Conservation (phyloP, 306 rosid genomes). For the Astragalus membranaceus region DNA sequence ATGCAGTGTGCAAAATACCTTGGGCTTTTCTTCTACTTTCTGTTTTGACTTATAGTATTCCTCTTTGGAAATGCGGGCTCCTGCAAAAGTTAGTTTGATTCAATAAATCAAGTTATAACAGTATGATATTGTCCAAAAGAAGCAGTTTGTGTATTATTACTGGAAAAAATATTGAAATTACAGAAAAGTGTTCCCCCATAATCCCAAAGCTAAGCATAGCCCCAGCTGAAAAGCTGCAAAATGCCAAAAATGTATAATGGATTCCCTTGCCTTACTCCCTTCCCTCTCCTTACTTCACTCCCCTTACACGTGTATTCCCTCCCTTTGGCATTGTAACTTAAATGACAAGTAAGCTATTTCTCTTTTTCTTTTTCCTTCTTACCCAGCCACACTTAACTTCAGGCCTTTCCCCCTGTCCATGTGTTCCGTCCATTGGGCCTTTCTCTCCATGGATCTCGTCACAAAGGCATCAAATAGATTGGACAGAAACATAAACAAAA, state of each 20-base stretch:
- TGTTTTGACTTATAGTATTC: slow-evolving; percentile 60
- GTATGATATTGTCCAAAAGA: background rate
- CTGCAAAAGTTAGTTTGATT: slow-evolving; percentile 30
- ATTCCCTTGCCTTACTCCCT: background rate
- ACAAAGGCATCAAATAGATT: slow-evolving; percentile 10
- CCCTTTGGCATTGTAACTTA: background rate
- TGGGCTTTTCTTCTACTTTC: slow-evolving; percentile 77
- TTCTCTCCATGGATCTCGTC: background rate
- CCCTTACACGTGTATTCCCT: background rate
- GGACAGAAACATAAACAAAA: slow-evolving; percentile 5
- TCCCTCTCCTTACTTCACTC: background rate
- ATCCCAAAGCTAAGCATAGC: background rate
- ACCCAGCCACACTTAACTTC: background rate
- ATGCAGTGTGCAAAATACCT: slow-evolving; percentile 42
- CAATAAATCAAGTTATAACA: background rate
- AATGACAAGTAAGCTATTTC: background rate
- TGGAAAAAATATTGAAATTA: background rate
- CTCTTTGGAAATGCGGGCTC: slow-evolving; percentile 39
- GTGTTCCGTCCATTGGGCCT: background rate
- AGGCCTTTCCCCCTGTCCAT: background rate
- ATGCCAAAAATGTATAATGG: background rate
- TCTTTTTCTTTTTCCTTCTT: background rate
- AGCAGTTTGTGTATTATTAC: background rate
- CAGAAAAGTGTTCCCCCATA: background rate
- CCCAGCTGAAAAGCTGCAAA: background rate